Base-by-base conservation (phyloP, 2,329 filamentous ascomycete genomes). In the Colletotrichum viniferum region DNA sequence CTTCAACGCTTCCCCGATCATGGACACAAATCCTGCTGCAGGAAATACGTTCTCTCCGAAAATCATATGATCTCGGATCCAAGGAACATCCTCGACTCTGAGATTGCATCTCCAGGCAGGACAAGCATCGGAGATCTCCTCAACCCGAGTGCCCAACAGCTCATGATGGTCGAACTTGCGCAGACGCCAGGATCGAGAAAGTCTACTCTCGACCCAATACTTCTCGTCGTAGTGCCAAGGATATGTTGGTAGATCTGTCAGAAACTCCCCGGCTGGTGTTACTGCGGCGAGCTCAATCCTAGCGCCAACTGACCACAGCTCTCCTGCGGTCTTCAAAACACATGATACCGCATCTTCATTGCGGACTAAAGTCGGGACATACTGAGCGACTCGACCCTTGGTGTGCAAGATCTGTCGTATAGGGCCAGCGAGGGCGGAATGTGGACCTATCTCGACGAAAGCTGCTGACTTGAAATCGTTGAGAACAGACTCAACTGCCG, bases 361-460 rank as follows among this genome's bases (percentile, higher is more conserved):
- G 13, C 73, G 63, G 3, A 76, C 34, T 16, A 76, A 36, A 3
- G 70, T 76, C 16, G 73, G 34, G 8, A 38, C 61, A 21, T 76
- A 76, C 28, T 61, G 14, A 10, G 64, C 58, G 7, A 14, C 32
- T 5, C 48, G 60, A 5, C 30, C 38, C 26, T 24, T 60, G n/a
- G 10, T 79, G 76, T 88, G 87, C 16, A 88, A 79, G n/a, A 88
- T 88, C 79, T 89, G 87, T 77, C 88, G 87, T 68, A 89, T 82
- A 0, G 88, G 88, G 0, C 88, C 88, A 52, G 87, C 84, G 4
- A 90, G 82, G 2, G 87, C 88, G 4, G 87, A 83, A 76, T 90
- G 88, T 1, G 88, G 88, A 0, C 88, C 88, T 8, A 90, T 79
- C 77, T 90, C 88, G 10, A 90, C 77, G 16, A 88, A 81, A 80